Conservation (phyloP, 2,329 filamentous ascomycete species). For the Venturia oleaginea region DNA sequence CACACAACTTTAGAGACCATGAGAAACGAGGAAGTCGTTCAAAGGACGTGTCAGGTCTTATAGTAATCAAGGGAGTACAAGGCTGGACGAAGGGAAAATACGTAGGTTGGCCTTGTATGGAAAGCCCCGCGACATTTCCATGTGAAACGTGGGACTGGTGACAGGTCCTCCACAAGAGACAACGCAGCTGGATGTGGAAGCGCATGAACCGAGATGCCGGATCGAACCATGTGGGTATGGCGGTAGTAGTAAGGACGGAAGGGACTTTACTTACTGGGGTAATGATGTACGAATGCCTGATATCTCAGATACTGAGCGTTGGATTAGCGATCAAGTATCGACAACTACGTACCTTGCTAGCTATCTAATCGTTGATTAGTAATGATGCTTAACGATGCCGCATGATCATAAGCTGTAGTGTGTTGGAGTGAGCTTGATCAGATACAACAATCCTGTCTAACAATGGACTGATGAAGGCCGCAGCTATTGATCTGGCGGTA, state of each 20-base stretch:
- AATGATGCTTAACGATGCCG: neutral
- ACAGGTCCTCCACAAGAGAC: neutral
- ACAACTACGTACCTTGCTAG: neutral
- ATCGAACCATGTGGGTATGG: neutral
- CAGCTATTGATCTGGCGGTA: neutral
- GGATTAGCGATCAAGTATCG: neutral
- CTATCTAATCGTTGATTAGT: neutral
- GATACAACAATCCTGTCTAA: neutral
- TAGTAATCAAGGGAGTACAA: neutral
- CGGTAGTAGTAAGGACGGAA: neutral
- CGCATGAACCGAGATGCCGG: neutral
- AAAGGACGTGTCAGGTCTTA: neutral
- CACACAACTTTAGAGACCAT: neutral
- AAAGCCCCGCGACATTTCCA: neutral
- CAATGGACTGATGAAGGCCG: neutral
- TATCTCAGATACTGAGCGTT: neutral
- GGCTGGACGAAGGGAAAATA: constrained; percentile 12
- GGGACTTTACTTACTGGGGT: constrained; percentile 2
- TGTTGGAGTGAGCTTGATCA: neutral
- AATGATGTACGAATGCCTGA: neutral
- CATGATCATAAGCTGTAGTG: neutral
- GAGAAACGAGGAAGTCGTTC: neutral
- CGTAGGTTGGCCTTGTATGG: neutral
- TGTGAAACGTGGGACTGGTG: constrained; percentile 4
- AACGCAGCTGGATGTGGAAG: neutral